These are phyloP conservation scores for Aureobasidium vineae DNA, from an alignment of 2,329 filamentous ascomycete genomes.

Conservation along the genomic window DNA sequence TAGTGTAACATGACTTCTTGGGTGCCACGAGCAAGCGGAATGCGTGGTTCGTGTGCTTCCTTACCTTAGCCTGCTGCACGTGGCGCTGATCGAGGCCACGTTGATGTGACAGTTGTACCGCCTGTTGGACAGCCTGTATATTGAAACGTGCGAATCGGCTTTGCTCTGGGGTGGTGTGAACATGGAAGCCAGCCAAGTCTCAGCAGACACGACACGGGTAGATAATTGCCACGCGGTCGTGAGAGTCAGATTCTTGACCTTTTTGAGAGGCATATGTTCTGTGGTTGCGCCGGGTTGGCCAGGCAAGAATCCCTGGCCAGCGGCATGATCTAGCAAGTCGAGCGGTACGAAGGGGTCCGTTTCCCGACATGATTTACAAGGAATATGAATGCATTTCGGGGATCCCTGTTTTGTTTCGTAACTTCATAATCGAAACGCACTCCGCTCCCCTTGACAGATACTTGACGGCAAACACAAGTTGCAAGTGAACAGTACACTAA, in stretches of 20 bases:
- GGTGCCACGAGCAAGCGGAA: conserved; percentile 12
- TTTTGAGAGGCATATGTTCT: neutral
- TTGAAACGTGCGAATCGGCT: neutral
- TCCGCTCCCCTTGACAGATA: neutral
- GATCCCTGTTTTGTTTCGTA: neutral
- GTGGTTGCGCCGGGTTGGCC: neutral
- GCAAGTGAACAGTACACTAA: neutral
- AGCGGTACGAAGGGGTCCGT: conserved; percentile 18
- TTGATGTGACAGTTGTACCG: conserved; percentile 17
- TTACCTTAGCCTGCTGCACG: conserved; percentile 18
- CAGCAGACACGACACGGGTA: neutral
- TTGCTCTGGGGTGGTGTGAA: neutral
- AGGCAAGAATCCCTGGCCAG: conserved; percentile 12
- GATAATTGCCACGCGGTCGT: neutral
- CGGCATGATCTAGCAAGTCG: conserved; percentile 15
- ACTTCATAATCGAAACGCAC: neutral
- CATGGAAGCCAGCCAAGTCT: neutral
- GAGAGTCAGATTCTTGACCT: neutral
- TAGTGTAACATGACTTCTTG: conserved; percentile 6
- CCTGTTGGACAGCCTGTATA: conserved; percentile 7
- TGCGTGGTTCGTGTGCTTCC: conserved; percentile 11
- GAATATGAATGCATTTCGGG: conserved; percentile 4
- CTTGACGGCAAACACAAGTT: neutral
- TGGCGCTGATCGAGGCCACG: conserved; percentile 21
- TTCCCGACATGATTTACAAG: neutral